Evolutionary conservation across 2,329 filamentous ascomycete genomes (phyloP).

Genomic region (Trichoderma sp.): DNA sequence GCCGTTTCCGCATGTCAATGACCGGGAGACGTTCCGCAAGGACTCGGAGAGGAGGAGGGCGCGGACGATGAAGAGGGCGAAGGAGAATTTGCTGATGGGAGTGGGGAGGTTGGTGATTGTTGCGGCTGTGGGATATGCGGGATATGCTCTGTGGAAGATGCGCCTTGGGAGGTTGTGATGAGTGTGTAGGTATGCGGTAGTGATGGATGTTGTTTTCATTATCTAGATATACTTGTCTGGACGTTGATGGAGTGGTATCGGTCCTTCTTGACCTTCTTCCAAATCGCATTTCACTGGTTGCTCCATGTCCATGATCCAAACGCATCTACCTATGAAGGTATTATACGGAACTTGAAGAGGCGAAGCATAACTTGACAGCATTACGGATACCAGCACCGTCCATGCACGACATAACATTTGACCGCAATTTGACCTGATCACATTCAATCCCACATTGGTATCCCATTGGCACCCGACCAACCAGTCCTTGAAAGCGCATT

Average conservation of each 20-base stretch:
- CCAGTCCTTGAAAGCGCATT: no score
- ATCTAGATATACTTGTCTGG: not conserved
- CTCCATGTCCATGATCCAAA: no score
- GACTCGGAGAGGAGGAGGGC: conserved; percentile 26
- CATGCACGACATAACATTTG: no score
- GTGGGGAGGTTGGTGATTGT: conserved; percentile 33
- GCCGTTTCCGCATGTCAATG: conserved; percentile 42
- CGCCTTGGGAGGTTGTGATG: conserved; percentile 33
- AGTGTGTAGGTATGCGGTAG: not conserved
- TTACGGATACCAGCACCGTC: not conserved
- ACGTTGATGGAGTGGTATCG: no score
- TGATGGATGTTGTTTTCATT: not conserved
- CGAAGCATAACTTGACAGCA: not conserved
- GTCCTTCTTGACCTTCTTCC: no score
- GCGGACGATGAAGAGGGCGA: conserved; percentile 33
- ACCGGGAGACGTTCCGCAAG: conserved; percentile 35
- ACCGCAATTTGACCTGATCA: no score
- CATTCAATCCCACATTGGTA: no score
- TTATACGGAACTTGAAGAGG: not conserved
- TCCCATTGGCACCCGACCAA: no score
- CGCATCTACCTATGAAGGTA: not conserved
- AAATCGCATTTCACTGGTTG: no score
- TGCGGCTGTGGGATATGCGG: conserved; percentile 36
- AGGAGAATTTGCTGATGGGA: conserved; percentile 33
- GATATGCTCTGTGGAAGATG: conserved; percentile 38